Percentiles rank a stretch among this genome's conserved stretches.
Evolutionary conservation across 2,329 filamentous ascomycete species (phyloP).

Genomic region (Diplodia seriata): DNA sequence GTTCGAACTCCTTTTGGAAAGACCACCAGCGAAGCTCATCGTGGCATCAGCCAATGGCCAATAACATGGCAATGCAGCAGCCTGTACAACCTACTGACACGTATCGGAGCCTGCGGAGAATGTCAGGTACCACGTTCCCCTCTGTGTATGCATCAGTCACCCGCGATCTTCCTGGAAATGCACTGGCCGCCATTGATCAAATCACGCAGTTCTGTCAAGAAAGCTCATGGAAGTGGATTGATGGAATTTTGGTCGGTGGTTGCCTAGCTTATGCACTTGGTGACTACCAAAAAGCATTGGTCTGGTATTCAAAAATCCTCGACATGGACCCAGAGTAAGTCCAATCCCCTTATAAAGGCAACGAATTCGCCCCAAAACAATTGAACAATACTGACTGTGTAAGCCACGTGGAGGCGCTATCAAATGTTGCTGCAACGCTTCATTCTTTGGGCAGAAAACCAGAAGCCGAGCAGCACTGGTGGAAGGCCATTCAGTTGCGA

Average conservation of each 20-base stretch:
- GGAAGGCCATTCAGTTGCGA: conserved; percentile 78
- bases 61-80: conserved; percentile 4
- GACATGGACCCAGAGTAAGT: conserved; percentile 63
- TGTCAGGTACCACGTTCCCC: conserved; percentile 20
- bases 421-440: conserved; percentile 88
- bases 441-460: conserved; percentile 81
- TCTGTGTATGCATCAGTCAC: conserved; percentile 9
- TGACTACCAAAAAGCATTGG: conserved; percentile 77
- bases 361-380: not conserved
- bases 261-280: conserved; percentile 91
- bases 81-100: conserved; percentile 11
- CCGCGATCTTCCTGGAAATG: conserved; percentile 35
- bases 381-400: conserved; percentile 35
- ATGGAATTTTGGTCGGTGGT: conserved; percentile 89
- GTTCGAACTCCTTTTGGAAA: conserved; percentile 20
- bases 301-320: conserved; percentile 75
- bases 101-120: conserved; percentile 15
- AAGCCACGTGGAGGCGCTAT: conserved; percentile 90
- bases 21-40: conserved; percentile 27
- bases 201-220: conserved; percentile 49
- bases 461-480: conserved; percentile 88
- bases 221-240: conserved; percentile 70
- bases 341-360: not conserved
- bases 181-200: conserved; percentile 47
- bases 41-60: conserved; percentile 27